Evolutionary conservation across 495 filamentous ascomycete genomes (phyloP).

Genomic region (Penicillium atrosanguineum): DNA sequence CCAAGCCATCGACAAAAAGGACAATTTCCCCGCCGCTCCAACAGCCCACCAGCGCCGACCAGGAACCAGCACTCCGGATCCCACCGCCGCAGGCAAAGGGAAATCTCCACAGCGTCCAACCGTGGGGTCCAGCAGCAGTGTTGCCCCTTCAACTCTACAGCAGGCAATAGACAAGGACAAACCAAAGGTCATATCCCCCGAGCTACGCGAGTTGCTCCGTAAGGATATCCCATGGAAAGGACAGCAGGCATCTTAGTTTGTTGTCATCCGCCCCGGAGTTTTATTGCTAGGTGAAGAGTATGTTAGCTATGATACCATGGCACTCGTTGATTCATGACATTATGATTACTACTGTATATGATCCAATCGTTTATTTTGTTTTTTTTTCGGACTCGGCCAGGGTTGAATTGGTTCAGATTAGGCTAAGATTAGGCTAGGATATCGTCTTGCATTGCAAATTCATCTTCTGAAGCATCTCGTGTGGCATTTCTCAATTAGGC

Average conservation of each 20-base stretch:
- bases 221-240: constrained; percentile 56
- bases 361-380: constrained; percentile 1
- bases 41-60: constrained; percentile 52
- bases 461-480: background rate
- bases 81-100: constrained; percentile 22
- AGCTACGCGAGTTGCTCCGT: constrained; percentile 73
- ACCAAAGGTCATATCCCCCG: constrained; percentile 72
- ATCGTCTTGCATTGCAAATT: background rate
- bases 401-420: background rate
- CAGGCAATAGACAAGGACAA: constrained; percentile 30
- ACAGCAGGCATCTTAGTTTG: constrained; percentile 10
- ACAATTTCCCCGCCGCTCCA: constrained; percentile 71
- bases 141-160: constrained; percentile 16
- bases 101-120: constrained; percentile 31
- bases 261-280: background rate
- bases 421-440: background rate
- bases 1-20: constrained; percentile 83
- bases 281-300: background rate
- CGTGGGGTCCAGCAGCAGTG: constrained; percentile 28
- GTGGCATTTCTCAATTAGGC: no score
- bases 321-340: background rate
- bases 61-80: constrained; percentile 7
- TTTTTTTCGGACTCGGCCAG: background rate
- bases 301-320: background rate
- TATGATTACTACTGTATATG: constrained; percentile 3